Evolutionary conservation across 192 early-diverging fungal species (phyloP).

Genomic region (Lobulomyces angularis): DNA sequence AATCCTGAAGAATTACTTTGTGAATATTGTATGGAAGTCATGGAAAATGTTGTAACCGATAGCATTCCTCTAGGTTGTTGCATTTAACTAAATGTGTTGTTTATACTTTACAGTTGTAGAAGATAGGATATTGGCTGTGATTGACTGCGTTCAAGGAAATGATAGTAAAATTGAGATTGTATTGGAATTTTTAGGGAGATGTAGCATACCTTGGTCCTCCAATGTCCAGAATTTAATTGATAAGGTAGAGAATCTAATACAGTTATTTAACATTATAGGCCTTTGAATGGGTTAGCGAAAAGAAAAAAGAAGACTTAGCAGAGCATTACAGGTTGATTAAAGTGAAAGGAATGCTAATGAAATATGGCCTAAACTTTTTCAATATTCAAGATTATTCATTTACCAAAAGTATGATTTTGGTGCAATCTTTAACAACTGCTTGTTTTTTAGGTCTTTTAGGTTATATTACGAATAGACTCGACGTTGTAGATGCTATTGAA

Average conservation of each 20-base stretch:
- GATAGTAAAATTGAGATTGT: constrained; percentile 25
- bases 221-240: constrained; percentile 30
- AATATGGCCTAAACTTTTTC: constrained; percentile 39
- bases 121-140: constrained; percentile 37
- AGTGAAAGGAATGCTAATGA: constrained; percentile 45
- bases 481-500: constrained; percentile 32
- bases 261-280: constrained; percentile 2
- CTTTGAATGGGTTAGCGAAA: constrained; percentile 1
- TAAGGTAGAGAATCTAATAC: constrained; percentile 2
- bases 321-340: constrained; percentile 55
- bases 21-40: constrained; percentile 43
- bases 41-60: constrained; percentile 34
- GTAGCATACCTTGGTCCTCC: constrained; percentile 50
- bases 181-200: constrained; percentile 52
- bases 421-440: neutral
- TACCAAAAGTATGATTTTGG: constrained; percentile 17
- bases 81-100: constrained; percentile 4
- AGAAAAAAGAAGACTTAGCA: constrained; percentile 26
- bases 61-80: neutral
- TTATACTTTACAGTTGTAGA: constrained; percentile 36
- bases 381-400: constrained; percentile 45
- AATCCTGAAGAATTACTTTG: constrained; percentile 32
- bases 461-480: constrained; percentile 32
- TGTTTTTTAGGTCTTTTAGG: constrained; percentile 24
- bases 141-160: constrained; percentile 21